These are phyloP conservation scores for Colletotrichum sp. DNA, from an alignment of 2,329 filamentous ascomycete species.

Conservation along the genomic window DNA sequence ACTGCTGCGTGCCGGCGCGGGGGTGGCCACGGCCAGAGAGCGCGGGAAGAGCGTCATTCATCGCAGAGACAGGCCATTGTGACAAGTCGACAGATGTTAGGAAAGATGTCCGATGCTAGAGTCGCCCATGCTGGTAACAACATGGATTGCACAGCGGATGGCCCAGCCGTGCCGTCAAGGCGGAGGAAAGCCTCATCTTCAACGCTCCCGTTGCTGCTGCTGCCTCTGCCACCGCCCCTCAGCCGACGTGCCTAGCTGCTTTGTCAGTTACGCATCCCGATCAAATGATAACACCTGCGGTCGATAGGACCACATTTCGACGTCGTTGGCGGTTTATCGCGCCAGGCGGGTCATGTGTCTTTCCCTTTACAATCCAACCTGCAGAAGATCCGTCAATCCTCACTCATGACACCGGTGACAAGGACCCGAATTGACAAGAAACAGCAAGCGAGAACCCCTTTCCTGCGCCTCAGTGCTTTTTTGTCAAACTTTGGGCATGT, in stretches of 20 bases:
- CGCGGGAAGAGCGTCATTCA: neutral
- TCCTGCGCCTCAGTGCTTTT: neutral
- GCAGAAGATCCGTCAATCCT: neutral
- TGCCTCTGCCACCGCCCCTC: neutral
- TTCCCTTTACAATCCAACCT: neutral
- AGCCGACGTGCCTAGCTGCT: neutral
- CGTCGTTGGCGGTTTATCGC: neutral
- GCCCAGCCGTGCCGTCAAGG: neutral
- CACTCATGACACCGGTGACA: neutral
- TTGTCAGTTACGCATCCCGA: neutral
- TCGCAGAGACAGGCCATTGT: neutral
- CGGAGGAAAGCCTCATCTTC: neutral
- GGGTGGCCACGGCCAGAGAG: neutral
- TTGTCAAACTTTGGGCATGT: neutral
- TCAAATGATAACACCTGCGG: neutral
- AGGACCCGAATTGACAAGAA: neutral
- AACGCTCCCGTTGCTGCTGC: neutral
- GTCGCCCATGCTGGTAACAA: neutral
- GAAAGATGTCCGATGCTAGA: neutral
- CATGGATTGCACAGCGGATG: neutral
- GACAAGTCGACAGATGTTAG: slow-evolving; percentile 3
- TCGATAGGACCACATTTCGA: neutral
- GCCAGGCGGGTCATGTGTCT: neutral
- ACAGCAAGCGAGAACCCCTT: neutral
- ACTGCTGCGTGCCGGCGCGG: neutral